Evolutionary conservation across 352 stramenopile genomes (phyloP), one percentile per base, ranked within the genome.

Genomic region (Phytophthora ohioensis): DNA sequence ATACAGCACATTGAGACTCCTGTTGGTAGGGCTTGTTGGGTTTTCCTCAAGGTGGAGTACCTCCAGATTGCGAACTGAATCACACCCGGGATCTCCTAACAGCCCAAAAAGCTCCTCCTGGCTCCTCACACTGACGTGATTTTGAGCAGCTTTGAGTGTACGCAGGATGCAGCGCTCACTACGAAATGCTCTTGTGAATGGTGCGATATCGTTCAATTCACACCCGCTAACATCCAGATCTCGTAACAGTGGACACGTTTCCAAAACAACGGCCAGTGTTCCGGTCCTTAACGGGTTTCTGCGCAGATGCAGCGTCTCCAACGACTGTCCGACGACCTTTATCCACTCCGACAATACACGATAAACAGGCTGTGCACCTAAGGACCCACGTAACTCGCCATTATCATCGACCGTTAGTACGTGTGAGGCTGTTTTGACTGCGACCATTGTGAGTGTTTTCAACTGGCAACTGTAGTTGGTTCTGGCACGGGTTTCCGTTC

Each of bases 11-110:
- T 48, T 62, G 4, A 70, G 3, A 75, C 69, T 10, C 41, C 69
- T 36, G 38, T 64, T 30, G 21, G 43, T 38, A 63, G 53, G 36
- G 77, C 47, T 62, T 21, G 46, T 76, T 3, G 75, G 67, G 31
- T 90, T 90, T 12, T 68, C 55, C 34, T 85, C 75, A 30, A 90
- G 56, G 43, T 78, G 58, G 11, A 90, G 58, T 1, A 61, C 57
- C 2, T 59, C 57, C 10, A 88, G 54, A 2, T 59, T 56, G 8
- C 54, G 60, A 43, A 70, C 69, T 1, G 73, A 58, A 2, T 39
- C 60, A 52, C 56, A 69, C 2, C 30, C 4, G 9, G 31, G 17
- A 41, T 69, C 61, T 13, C 60, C 34, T 9, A 90, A 49, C 5
- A 85, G 9, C 0, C 47, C 60, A 41, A 75, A 75, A 2, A 87